These are phyloP conservation scores for Debaryomycetaceae sp. DNA, from an alignment of 1,139 yeast genomes.

Conservation along the genomic window DNA sequence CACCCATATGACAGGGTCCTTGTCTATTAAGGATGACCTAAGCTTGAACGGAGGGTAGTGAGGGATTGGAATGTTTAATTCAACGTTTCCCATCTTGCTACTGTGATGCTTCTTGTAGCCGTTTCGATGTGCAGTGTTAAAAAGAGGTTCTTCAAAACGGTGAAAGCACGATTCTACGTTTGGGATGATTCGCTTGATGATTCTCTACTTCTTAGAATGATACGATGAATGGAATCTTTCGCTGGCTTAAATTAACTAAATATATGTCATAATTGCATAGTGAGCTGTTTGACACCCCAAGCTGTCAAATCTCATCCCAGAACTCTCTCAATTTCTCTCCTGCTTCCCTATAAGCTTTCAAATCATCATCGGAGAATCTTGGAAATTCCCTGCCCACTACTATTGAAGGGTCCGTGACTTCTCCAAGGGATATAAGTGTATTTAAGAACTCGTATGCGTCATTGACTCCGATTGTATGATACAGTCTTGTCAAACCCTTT, in stretches of 20 bases:
- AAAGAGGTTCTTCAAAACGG: background rate
- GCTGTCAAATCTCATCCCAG: constrained; percentile 14
- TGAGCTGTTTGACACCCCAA: no score
- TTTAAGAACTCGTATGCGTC: constrained; percentile 20
- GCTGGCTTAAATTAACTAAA: no score
- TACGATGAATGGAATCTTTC: no score
- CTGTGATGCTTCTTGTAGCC: no score
- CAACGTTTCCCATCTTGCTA: constrained; percentile 12
- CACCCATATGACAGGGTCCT: constrained; percentile 80
- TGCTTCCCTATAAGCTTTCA: constrained; percentile 15
- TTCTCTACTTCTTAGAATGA: no score
- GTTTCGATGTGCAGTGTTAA: no score
- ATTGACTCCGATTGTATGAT: constrained; percentile 36
- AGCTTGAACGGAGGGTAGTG: constrained; percentile 71
- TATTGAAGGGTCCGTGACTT: constrained; percentile 15
- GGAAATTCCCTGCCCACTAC: constrained; percentile 34
- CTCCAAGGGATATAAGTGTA: constrained; percentile 25
- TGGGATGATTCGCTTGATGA: no score
- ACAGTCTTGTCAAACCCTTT: constrained; percentile 33
- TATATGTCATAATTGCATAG: no score
- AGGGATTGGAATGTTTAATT: constrained; percentile 52
- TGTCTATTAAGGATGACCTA: constrained; percentile 69
- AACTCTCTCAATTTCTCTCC: constrained; percentile 16
- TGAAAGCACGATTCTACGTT: background rate
- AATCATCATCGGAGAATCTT: constrained; percentile 22